These are phyloP conservation scores for Ustilago curta DNA, from an alignment of 1,284 basidiomycete species.

Conservation along the genomic window DNA sequence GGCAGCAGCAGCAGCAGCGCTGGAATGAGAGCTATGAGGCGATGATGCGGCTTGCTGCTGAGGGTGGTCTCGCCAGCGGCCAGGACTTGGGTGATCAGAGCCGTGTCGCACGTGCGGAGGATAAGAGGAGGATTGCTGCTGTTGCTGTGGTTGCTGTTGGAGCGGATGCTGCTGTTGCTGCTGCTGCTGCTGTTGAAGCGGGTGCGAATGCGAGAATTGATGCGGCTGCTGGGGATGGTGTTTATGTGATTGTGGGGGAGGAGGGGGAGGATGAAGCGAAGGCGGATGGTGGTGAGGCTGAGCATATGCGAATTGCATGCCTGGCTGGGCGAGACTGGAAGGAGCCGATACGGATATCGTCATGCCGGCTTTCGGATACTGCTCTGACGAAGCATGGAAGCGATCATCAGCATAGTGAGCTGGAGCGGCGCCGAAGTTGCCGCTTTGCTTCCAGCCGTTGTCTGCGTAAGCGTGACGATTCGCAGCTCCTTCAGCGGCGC, in stretches of 20 bases:
- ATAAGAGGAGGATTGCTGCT: slow-evolving; percentile 3
- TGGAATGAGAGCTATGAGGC: slow-evolving; percentile 38
- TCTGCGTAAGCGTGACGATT: slow-evolving; percentile 26
- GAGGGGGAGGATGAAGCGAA: slow-evolving; percentile 16
- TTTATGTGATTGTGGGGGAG: slow-evolving; percentile 15
- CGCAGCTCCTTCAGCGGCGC: slow-evolving; percentile 9
- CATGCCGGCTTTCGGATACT: slow-evolving; percentile 28
- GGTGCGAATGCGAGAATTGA: slow-evolving; percentile 21
- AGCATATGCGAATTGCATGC: slow-evolving; percentile 20
- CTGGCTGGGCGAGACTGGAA: slow-evolving; percentile 34
- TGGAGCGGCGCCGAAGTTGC: slow-evolving; percentile 14
- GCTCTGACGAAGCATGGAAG: slow-evolving; percentile 22
- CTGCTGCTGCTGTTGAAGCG: slow-evolving; percentile 18
- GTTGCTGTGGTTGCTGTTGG: slow-evolving; percentile 21
- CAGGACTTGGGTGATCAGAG: slow-evolving; percentile 34
- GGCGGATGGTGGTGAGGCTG: slow-evolving; percentile 29
- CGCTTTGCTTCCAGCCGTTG: slow-evolving; percentile 21
- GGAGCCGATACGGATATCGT: slow-evolving; percentile 42
- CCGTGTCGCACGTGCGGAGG: slow-evolving; percentile 29
- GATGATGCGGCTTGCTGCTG: slow-evolving; percentile 23
- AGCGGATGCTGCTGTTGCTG: slow-evolving; percentile 7
- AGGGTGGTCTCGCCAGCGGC: slow-evolving; percentile 43
- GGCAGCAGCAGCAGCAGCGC: slow-evolving; percentile 3
- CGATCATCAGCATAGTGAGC: slow-evolving; percentile 39
- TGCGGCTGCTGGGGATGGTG: slow-evolving; percentile 23